Base-by-base conservation (phyloP, 768 basidiomycete species). In the Boletellus emodensis region DNA sequence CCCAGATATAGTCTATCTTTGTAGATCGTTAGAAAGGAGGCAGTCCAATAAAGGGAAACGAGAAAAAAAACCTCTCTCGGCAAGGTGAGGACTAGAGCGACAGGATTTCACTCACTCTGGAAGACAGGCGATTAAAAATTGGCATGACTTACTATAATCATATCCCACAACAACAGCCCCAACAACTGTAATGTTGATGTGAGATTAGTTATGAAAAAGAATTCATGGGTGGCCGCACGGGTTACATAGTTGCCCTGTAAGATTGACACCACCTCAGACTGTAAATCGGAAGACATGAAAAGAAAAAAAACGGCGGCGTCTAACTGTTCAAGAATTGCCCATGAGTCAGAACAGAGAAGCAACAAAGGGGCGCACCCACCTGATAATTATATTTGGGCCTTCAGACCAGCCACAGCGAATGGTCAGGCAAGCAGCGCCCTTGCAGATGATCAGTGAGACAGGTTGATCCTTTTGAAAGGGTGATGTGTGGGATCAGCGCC, bases 1-100 rank as follows among this genome's bases (percentile, higher is more conserved):
- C 45, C 45, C 45, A 46, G 28, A 46, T 13, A 18, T 46, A 46
- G 7, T 48, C 39, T 15, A 48, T 34, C 46, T 44, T 33, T 13
- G 7, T 14, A 14, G 12, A 38, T 30, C 11, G 17, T 46, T 8
- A 46, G 37, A 12, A 14, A 3, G 45, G 2, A 15, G 18, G 3
- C 17, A 28, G 18, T 35, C 6, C n/a, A 14, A 4, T 10, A 38
- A 17, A 38, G n/a, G 22, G 38, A 38, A 30, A 30, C 4, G 2
- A 28, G 24, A 17, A 18, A n/a, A 36, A 17, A 18, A n/a, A 45
- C 44, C 44, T 45, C 44, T 37, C 32, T 37, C 17, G 35, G 11
- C 12, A 45, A 36, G 2, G 22, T 26, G 35, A 37, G 44, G 35
- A 45, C 44, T 45, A 15, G 44, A 9, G n/a, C 11, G 7, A 42